Evolutionary conservation across 495 filamentous ascomycete species (phyloP), one percentile per base, ranked within the genome.

Genomic region (Darksidea phi): DNA sequence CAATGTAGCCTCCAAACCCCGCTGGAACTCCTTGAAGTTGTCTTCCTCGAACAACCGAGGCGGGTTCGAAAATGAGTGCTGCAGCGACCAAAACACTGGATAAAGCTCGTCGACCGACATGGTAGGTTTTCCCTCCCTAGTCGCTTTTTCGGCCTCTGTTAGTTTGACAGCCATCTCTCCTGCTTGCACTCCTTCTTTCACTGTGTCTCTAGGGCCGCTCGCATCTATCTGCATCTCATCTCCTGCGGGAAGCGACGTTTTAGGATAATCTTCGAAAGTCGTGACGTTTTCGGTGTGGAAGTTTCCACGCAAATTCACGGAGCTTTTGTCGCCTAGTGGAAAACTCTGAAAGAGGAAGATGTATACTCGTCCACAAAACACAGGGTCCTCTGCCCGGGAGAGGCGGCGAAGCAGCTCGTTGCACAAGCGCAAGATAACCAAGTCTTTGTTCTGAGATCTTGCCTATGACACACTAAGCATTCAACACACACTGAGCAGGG

Each of bases 311-410:
- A 97, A 81, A 66, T 99, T 99, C 48, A 99, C 93, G 1, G 92
- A 96, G 71, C 94, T 97, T 68, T 89, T 93, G 75, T 99, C 94
- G 24, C 92, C 91, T 0, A 97, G 79, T 11, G 94, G 91, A 68
- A 97, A 97, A 71, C 89, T 95, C 72, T 97, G 94, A 73, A 96
- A 97, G 57, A 97, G 83, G 70, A 96, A 99, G 63, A 99, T 95
- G 70, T 96, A 96, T 20, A 99, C 92, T 45, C 93, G 82, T 36
- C 94, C 94, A 71, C 92, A 97, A 73, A 98, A 99, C 2, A 95
- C 92, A 0, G 95, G 90, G 74, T 99, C 95, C 68, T 97, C 91
- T 3, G 94, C 91, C 47, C 95, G 81, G 1, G 94, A 97, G 3
- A 99, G 79, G 54, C 94, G 81, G 48, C 94, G 85, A 8, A 97